A percentile compares a stretch with the other conserved stretches of the same genome.
Evolutionary conservation across 2,329 filamentous ascomycete genomes (phyloP).

Genomic region (Penicillium thymicola): DNA sequence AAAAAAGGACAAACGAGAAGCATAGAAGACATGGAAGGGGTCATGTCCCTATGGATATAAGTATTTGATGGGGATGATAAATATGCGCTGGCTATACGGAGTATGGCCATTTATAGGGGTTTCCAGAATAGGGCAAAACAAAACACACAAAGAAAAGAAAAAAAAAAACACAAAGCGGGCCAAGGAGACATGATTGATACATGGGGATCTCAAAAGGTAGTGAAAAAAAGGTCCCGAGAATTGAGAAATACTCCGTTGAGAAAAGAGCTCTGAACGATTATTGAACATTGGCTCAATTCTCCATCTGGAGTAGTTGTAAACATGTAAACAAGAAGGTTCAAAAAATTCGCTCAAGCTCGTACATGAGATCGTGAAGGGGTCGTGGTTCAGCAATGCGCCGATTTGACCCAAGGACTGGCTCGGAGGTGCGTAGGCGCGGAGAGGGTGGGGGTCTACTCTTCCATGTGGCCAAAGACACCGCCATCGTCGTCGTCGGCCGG

Average conservation of each 20-base stretch:
- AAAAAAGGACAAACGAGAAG: constrained; percentile 4
- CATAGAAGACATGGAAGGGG: constrained; percentile 1
- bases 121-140: constrained; percentile 15
- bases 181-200: constrained; percentile 27
- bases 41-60: constrained; percentile 8
- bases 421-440: background rate
- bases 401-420: constrained; percentile 8
- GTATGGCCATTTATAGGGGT: constrained; percentile 21
- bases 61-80: constrained; percentile 14
- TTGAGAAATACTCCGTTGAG: constrained; percentile 12
- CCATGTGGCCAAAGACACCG: constrained; percentile 94
- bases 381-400: constrained; percentile 15
- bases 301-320: constrained; percentile 15
- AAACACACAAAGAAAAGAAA: background rate
- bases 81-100: constrained; percentile 23
- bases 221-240: constrained; percentile 18
- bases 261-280: constrained; percentile 6
- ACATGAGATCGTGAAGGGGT: constrained; percentile 35
- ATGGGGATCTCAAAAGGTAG: constrained; percentile 19
- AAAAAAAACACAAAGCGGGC: constrained; percentile 10
- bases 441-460: constrained; percentile 59
- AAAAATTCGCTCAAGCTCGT: constrained; percentile 39
- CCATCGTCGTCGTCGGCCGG: constrained; percentile 88
- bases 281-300: background rate
- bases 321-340: constrained; percentile 27